Evolutionary conservation across 2,329 filamentous ascomycete species (phyloP).

Genomic region (Pestalotiopsis sp.): DNA sequence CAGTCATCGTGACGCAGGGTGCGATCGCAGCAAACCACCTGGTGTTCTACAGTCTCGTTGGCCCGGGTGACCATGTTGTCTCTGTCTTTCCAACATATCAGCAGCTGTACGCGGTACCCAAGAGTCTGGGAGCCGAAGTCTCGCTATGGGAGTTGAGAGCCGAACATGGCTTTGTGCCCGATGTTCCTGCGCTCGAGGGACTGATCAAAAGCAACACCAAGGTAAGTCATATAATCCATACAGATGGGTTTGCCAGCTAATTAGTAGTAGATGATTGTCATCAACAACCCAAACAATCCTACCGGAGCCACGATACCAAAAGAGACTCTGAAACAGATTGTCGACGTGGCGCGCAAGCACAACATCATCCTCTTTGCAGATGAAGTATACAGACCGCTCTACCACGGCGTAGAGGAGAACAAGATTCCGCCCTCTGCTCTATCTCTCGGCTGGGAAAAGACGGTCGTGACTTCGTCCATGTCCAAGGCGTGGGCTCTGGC

Average conservation of each 20-base stretch:
- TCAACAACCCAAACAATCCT: constrained; percentile 82
- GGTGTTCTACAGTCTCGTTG: constrained; percentile 72
- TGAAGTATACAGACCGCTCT: constrained; percentile 84
- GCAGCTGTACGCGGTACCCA: constrained; percentile 77
- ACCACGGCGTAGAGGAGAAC: constrained; percentile 64
- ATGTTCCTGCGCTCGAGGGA: constrained; percentile 65
- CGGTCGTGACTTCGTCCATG: constrained; percentile 77
- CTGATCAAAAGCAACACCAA: constrained; percentile 73
- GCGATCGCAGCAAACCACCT: constrained; percentile 86
- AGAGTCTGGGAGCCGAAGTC: constrained; percentile 75
- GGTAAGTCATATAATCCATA: constrained; percentile 24
- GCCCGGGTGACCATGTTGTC: constrained; percentile 79
- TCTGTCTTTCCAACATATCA: constrained; percentile 89
- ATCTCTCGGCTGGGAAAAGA: constrained; percentile 71
- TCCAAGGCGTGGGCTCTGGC: constrained; percentile 86
- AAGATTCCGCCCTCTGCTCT: constrained; percentile 66
- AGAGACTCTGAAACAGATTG: constrained; percentile 60
- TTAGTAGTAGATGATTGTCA: constrained; percentile 50
- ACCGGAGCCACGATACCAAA: constrained; percentile 73
- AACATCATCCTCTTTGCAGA: constrained; percentile 73
- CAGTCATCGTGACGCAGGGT: constrained; percentile 77
- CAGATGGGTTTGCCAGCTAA: not conserved
- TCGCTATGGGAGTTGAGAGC: constrained; percentile 73
- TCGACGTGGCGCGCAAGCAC: constrained; percentile 64
- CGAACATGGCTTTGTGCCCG: constrained; percentile 67